Evolutionary conservation across 73 alveolate species (phyloP).

Genomic region (Paramecium biaurelia): DNA sequence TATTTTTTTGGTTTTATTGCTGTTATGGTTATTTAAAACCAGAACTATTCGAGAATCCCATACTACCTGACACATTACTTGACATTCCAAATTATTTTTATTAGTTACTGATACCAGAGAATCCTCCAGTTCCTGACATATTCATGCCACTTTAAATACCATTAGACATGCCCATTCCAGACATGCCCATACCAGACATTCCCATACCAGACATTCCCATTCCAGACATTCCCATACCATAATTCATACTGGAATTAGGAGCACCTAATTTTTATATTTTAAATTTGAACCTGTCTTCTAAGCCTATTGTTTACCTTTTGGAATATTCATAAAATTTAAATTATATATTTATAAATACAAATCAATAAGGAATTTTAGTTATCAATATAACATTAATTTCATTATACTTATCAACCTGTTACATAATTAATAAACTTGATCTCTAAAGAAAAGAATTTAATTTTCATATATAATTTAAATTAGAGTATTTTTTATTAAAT

Average conservation of each 20-base stretch:
- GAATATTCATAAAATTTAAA: background rate
- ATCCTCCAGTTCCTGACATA: background rate
- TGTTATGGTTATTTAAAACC: constrained; percentile 10
- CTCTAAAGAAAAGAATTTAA: background rate
- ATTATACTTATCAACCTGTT: background rate
- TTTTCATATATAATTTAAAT: no score
- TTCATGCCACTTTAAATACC: background rate
- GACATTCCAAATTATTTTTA: background rate
- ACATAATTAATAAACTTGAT: background rate
- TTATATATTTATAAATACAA: no score
- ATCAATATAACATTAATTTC: background rate
- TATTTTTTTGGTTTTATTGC: background rate
- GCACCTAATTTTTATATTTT: background rate
- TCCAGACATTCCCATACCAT: background rate
- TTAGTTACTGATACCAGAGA: background rate
- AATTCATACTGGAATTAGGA: background rate
- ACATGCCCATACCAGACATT: background rate
- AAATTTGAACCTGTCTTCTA: background rate
- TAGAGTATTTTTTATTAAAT: background rate
- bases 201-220: background rate
- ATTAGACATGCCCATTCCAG: background rate
- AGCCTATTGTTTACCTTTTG: background rate
- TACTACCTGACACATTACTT: background rate
- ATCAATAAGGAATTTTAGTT: background rate
- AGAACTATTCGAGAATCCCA: constrained; percentile 35